phyloP scores from a whole-genome alignment of 495 filamentous ascomycete species.

The Penicillium samsonianum region DNA sequence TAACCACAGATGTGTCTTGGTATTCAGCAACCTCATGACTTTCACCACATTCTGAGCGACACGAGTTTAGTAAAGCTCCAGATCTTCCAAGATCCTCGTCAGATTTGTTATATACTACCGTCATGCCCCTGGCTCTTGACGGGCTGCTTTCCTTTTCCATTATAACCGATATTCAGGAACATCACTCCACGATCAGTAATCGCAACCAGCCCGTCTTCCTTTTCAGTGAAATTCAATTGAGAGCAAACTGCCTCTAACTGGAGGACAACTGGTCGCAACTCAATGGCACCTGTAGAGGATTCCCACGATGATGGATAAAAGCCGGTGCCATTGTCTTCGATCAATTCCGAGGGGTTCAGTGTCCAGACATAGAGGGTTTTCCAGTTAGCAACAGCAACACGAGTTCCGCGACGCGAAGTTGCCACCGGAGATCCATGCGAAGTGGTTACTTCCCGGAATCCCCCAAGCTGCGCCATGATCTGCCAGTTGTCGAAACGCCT shows the following conservation, averaged over 20 bases:
- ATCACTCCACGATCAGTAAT: slow-evolving; percentile 51
- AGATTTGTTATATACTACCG: not conserved
- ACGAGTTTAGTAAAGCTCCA: not conserved
- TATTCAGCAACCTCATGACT: not conserved
- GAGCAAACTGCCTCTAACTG: slow-evolving; percentile 45
- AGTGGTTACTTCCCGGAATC: slow-evolving; percentile 36
- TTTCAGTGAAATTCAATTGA: slow-evolving; percentile 38
- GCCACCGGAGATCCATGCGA: slow-evolving; percentile 47
- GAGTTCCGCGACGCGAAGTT: slow-evolving; percentile 38
- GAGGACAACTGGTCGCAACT: slow-evolving; percentile 38
- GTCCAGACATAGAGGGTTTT: slow-evolving; percentile 49
- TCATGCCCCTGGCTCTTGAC: not conserved
- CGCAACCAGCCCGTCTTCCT: slow-evolving; percentile 45
- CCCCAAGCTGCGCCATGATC: slow-evolving; percentile 44
- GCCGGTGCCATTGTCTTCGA: slow-evolving; percentile 24
- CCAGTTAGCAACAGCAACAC: slow-evolving; percentile 51
- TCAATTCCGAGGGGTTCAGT: slow-evolving; percentile 40
- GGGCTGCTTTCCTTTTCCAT: slow-evolving; percentile 10
- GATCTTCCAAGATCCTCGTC: not conserved
- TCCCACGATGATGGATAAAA: slow-evolving; percentile 37
- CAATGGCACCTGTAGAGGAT: slow-evolving; percentile 25
- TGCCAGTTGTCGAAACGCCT: slow-evolving; percentile 40
- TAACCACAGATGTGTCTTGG: not conserved
- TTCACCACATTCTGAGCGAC: not conserved
- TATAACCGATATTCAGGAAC: slow-evolving; percentile 37